Percentiles rank a stretch among this genome's conserved stretches.
Evolutionary conservation across 129 eudicot species (phyloP).

Genomic region (Helichrysum umbraculigerum): DNA sequence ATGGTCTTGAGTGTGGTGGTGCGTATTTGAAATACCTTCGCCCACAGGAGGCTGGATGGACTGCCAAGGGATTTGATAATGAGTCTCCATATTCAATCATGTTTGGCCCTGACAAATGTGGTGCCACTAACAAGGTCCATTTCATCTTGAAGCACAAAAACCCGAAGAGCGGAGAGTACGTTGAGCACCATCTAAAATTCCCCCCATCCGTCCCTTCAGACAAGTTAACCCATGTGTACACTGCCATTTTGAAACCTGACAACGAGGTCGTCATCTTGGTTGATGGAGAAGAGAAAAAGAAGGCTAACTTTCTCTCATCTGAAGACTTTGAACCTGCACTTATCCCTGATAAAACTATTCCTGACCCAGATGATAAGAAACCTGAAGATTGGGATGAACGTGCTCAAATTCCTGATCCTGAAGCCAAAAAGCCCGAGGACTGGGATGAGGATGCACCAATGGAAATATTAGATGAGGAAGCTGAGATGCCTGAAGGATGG

Average conservation of each 20-base stretch:
- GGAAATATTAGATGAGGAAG: conserved; percentile 88
- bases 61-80: conserved; percentile 80
- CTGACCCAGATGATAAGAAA: conserved; percentile 94
- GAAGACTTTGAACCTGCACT: conserved; percentile 89
- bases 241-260: conserved; percentile 82
- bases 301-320: conserved; percentile 66
- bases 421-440: conserved; percentile 81
- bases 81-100: conserved; percentile 87
- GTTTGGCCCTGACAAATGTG: conserved; percentile 98
- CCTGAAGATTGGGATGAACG: conserved; percentile 99
- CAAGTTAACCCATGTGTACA: conserved; percentile 83
- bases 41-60: conserved; percentile 94
- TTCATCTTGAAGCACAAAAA: conserved; percentile 91
- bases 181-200: conserved; percentile 89
- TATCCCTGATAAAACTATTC: conserved; percentile 76
- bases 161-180: conserved; percentile 82
- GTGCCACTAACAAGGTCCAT: conserved; percentile 94
- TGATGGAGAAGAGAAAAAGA: conserved; percentile 97
- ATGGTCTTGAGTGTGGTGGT: conserved; percentile 67
- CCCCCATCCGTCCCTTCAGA: conserved; percentile 94
- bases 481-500: conserved; percentile 93
- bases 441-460: conserved; percentile 99
- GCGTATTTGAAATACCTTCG: conserved; percentile 64
- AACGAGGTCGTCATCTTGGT: conserved; percentile 53
- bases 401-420: conserved; percentile 82